Base-by-base conservation (phyloP, 108 stramenopile genomes). In the Chaetoceros tenuissimus region DNA sequence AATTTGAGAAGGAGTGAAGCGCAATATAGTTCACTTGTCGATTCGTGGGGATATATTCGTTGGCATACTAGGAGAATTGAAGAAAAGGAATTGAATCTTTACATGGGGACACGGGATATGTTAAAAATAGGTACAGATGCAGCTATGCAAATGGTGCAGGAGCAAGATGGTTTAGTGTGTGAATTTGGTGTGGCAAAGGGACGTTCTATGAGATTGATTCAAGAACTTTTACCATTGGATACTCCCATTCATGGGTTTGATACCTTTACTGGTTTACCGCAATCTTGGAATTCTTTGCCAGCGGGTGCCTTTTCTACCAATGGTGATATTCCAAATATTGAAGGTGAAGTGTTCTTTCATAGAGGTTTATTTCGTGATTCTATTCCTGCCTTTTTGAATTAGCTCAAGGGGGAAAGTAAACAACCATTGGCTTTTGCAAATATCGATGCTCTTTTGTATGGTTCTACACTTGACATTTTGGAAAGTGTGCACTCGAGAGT, bases 161-260 rank as follows among this genome's bases (percentile, higher is more conserved):
- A 78, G 28, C 68, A 82, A 23, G 73, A 70, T 23, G 87, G 84
- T 43, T 55, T 93, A n/a, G 81, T 93, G 10, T 82, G 80, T 45
- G 91, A 93, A 60, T 93, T 93, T 62, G 91, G 91, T 16, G 91
- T 93, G 5, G 83, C 83, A 10, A 71, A 71, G 25, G 90, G 91
- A 13, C 73, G 87, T 10, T 76, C 73, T 46, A 54, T 86, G 23
- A 69, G 91, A 24, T 85, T 93, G 83, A 79, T 81, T 2, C 84
- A 87, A 55, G 91, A 93, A 59, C 68, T 93, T 48, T 46, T 93
- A 18, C 87, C 91, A 0, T 49, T 87, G 28, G 74, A 81, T 52
- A 68, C 68, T 43, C 57, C 57, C 20, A 73, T 88, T 43, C 81
- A 92, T 61, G 87, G 91, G 24, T 93, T 93, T 76, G 91, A 93